These are phyloP conservation scores for Phytophthora boehmeriae DNA, from an alignment of 352 stramenopile species.

Conservation along the genomic window DNA sequence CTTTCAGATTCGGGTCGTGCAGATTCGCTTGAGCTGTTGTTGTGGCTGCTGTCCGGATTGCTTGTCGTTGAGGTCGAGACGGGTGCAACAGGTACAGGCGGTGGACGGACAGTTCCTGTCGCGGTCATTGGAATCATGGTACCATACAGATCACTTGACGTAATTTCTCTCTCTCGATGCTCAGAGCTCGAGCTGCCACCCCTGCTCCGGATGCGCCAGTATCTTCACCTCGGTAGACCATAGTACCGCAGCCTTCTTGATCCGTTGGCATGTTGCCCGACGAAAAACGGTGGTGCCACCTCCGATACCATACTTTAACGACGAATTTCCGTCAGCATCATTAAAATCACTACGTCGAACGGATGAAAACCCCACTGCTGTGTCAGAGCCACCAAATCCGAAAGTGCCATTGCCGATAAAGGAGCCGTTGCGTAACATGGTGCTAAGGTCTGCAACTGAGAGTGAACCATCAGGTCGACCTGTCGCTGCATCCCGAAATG, in stretches of 20 bases:
- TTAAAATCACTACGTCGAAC: constrained; percentile 23
- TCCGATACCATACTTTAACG: constrained; percentile 2
- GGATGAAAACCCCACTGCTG: constrained; percentile 38
- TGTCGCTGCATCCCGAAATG: constrained; percentile 56
- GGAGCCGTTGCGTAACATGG: constrained; percentile 57
- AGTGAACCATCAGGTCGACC: constrained; percentile 63
- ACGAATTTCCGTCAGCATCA: constrained; percentile 5
- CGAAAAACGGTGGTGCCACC: constrained; percentile 35
- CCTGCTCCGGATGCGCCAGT: constrained; percentile 16
- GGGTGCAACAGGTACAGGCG: constrained; percentile 23
- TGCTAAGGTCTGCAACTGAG: constrained; percentile 66
- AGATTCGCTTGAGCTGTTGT: constrained; percentile 18
- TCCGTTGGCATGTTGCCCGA: neutral
- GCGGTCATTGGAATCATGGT: constrained; percentile 49
- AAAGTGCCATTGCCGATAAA: constrained; percentile 20
- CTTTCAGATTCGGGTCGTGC: constrained; percentile 18
- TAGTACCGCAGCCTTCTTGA: constrained; percentile 45
- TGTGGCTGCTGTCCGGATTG: constrained; percentile 19
- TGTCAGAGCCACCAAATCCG: constrained; percentile 28
- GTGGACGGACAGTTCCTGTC: constrained; percentile 20
- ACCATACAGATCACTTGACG: constrained; percentile 64
- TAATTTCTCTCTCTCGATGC: constrained; percentile 34
- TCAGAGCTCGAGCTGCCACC: constrained; percentile 16
- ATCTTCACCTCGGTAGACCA: constrained; percentile 53
- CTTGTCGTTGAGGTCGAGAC: constrained; percentile 24